Percentiles rank a stretch among this genome's conserved stretches.
phyloP scores from a whole-genome alignment of 306 rosid genomes.

The Vigna trinervia region DNA sequence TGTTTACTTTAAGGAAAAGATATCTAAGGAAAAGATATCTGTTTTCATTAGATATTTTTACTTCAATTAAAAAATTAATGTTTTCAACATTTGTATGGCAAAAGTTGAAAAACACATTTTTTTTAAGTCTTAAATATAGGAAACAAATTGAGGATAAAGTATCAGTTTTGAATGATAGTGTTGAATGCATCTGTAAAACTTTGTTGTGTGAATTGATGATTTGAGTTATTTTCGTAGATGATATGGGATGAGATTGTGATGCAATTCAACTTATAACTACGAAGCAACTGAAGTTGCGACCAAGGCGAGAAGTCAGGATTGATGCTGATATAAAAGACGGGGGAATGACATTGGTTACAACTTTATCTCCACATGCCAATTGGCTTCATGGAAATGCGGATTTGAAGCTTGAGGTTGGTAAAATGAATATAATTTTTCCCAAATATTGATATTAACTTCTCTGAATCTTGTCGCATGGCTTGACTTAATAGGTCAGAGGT shows the following conservation, averaged over 20 bases:
- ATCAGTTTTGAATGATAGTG: not conserved
- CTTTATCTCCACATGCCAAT: conserved; percentile 88
- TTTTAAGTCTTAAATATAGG: not conserved
- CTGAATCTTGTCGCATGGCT: conserved; percentile 38
- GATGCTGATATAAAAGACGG: conserved; percentile 97
- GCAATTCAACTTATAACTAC: too few relatives aligned
- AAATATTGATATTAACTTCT: conserved; percentile 32
- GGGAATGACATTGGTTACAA: conserved; percentile 91
- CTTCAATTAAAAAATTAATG: too few relatives aligned
- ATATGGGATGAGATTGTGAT: conserved; percentile 90
- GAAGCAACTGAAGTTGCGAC: not conserved
- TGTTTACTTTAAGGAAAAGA: too few relatives aligned
- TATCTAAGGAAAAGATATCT: too few relatives aligned
- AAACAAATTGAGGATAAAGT: not conserved
- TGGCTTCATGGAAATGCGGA: conserved; percentile 97
- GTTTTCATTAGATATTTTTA: too few relatives aligned
- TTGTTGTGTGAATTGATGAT: conserved; percentile 15
- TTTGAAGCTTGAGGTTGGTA: conserved; percentile 80
- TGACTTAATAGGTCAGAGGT: conserved; percentile 76
- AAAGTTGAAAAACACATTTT: not conserved
- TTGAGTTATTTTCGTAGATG: conserved; percentile 42
- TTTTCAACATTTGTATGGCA: too few relatives aligned
- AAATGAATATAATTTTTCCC: conserved; percentile 36
- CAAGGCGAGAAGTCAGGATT: conserved; percentile 77
- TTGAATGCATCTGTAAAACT: not conserved